Evolutionary conservation across 805 yeast genomes (phyloP), one percentile per base, ranked within the genome.

Genomic region (Saturnispora hagleri): DNA sequence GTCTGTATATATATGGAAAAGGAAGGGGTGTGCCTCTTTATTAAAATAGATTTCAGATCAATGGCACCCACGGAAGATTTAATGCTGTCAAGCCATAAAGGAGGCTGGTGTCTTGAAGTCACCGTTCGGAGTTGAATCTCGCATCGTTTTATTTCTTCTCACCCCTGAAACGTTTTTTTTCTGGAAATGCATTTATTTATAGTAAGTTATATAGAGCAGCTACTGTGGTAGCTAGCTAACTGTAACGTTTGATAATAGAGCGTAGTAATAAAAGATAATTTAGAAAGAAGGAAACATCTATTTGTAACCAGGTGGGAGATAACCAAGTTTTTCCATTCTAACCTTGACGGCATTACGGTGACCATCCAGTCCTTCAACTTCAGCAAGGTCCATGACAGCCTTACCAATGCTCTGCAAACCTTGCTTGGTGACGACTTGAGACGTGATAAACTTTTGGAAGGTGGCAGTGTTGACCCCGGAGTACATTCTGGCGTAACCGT

Each of bases 401-500:
- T 81, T 82, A n/a, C 99, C 99, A 57, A 93, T 91, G 60, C 82
- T 82, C 64, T 79, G 73, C 60, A 93, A 76, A 22, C 99, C 99
- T 66, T 83, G 78, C 51, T 85, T 81, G 1, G 89, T 84, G 35
- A 93, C 88, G 63, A 84, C 88, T 73, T 93, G 99, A 28, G 96
- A 79, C 10, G 99, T 93, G 63, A 93, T 85, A 71, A 86, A 89
- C 70, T 93, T 93, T 69, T 87, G 95, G 81, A 88, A 93, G 0
- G 97, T 89, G 48, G 89, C 83, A 24, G 98, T 93, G 73, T 93
- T 93, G 51, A 90, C 97, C 55, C 99, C 99, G 58, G 95, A 84
- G 72, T 93, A 93, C 79, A 89, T 95, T 72, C 89, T 84, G 43
- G 99, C 98, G 64, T 91, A 93, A 48, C 99, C 99, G 65, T 93